Base-by-base conservation (phyloP, 2,329 filamentous ascomycete genomes). In the Cladosporium velox region DNA sequence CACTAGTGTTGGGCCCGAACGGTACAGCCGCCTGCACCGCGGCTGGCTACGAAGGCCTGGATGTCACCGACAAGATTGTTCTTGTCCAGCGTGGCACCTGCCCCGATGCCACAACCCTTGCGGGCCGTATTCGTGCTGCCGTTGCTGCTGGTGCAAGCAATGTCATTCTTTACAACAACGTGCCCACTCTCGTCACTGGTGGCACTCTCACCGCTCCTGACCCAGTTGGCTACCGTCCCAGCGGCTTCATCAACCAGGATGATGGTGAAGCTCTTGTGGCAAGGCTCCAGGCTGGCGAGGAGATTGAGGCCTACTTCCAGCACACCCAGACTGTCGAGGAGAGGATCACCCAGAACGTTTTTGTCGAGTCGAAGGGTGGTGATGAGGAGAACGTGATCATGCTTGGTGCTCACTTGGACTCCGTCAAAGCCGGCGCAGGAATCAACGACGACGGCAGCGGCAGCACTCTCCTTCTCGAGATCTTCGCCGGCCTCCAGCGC, bases 91-190 rank as follows among this genome's bases (percentile, higher is more conserved):
- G 91, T 61, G 91, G 91, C 60, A 82, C 78, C 2, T 94, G 91
- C 74, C 71, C 87, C 10, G 78, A 83, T 67, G 94, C 93, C 80
- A 89, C 89, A 1, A 83, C 83, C 60, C 79, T 85, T n/a, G 90
- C 91, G 5, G 89, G 88, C 49, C 78, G 83, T 66, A 95, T 95
- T 80, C 89, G 89, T 1, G 84, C 83, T 61, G 91, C 91, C 4
- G 89, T 88, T 47, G 82, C 81, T 59, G 89, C 89, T 1, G 90
- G 90, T 24, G 91, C 91, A 4, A 76, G 86, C 5, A 90, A 88
- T 1, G 89, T 88, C 0, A 79, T 94, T 12, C 82, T 94, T 52
- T 93, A 91, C 79, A 92, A 93, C 80, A 89, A 88, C 70, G 86
- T 87, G 1, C 78, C 83, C 1, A 90, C 86, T 8, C 70, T 73